Percentiles rank a stretch among this genome's conserved stretches.
phyloP scores from a whole-genome alignment of 805 yeast species.

The Candida golubevii region DNA sequence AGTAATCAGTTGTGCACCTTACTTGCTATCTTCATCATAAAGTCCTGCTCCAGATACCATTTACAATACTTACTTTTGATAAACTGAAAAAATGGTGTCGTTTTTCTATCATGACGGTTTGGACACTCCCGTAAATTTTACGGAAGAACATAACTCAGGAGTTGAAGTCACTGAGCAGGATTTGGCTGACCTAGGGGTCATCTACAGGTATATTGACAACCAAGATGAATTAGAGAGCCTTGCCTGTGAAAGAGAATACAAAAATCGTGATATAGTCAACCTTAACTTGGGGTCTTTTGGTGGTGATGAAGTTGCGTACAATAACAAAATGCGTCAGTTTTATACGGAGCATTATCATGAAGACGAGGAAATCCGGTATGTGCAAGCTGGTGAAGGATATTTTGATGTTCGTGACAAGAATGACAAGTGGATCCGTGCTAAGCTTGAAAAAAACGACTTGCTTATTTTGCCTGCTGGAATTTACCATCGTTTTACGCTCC shows the following conservation, averaged over 20 bases:
- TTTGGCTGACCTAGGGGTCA: constrained; percentile 61
- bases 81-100: constrained; percentile 24
- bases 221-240: constrained; percentile 57
- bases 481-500: constrained; percentile 86
- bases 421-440: constrained; percentile 72
- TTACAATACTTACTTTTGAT: too few relatives aligned
- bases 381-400: constrained; percentile 84
- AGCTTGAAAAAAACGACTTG: constrained; percentile 60
- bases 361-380: constrained; percentile 93
- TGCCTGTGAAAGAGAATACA: constrained; percentile 69
- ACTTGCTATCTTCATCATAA: too few relatives aligned
- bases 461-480: constrained; percentile 86
- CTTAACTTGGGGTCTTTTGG: constrained; percentile 60
- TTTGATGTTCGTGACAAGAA: constrained; percentile 75
- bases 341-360: constrained; percentile 89
- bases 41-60: too few relatives aligned
- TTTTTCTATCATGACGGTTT: constrained; percentile 65
- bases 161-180: constrained; percentile 44
- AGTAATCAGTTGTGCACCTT: too few relatives aligned
- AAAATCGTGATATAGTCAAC: constrained; percentile 69
- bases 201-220: constrained; percentile 50
- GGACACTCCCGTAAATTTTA: constrained; percentile 50
- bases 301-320: constrained; percentile 50
- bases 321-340: constrained; percentile 63
- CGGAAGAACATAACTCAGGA: constrained; percentile 73